These are phyloP conservation scores for Serendipita sp. DNA, from an alignment of 768 basidiomycete species.

Conservation along the genomic window DNA sequence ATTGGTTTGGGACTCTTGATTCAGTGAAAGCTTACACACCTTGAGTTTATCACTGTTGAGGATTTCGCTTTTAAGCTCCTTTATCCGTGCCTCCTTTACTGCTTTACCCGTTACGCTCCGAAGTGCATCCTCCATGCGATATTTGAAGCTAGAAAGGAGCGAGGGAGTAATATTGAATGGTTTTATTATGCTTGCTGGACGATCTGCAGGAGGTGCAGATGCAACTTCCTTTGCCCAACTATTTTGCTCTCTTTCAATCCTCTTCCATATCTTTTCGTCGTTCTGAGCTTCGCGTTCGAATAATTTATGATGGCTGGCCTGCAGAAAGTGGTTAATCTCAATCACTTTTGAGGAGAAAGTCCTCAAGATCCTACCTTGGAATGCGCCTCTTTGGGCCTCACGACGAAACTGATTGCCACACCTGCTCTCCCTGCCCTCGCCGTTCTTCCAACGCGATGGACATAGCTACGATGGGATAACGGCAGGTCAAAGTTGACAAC, in stretches of 20 bases:
- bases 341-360: no score
- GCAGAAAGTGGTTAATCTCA: no score
- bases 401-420: slow-evolving; percentile 78
- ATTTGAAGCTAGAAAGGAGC: slow-evolving; percentile 46
- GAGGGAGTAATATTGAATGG: not conserved
- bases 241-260: slow-evolving; percentile 60
- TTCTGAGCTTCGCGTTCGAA: slow-evolving; percentile 13
- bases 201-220: not conserved
- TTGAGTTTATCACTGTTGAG: slow-evolving; percentile 93
- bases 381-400: slow-evolving; percentile 17
- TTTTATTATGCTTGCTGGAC: not conserved
- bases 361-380: no score
- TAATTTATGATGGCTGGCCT: no score
- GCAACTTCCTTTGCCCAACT: not conserved
- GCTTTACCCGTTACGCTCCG: slow-evolving; percentile 72
- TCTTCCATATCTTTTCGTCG: slow-evolving; percentile 16
- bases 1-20: not conserved
- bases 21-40: slow-evolving; percentile 27
- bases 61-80: slow-evolving; percentile 85
- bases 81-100: slow-evolving; percentile 80
- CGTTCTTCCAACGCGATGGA: slow-evolving; percentile 89
- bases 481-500: slow-evolving; percentile 99
- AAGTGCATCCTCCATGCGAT: slow-evolving; percentile 94
- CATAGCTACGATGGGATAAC: slow-evolving; percentile 68
- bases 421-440: slow-evolving; percentile 91